Percentiles rank a stretch among this genome's conserved stretches.
These are phyloP conservation scores for Testicularia cyperi DNA, from an alignment of 1,284 basidiomycete species.

Conservation along the genomic window DNA sequence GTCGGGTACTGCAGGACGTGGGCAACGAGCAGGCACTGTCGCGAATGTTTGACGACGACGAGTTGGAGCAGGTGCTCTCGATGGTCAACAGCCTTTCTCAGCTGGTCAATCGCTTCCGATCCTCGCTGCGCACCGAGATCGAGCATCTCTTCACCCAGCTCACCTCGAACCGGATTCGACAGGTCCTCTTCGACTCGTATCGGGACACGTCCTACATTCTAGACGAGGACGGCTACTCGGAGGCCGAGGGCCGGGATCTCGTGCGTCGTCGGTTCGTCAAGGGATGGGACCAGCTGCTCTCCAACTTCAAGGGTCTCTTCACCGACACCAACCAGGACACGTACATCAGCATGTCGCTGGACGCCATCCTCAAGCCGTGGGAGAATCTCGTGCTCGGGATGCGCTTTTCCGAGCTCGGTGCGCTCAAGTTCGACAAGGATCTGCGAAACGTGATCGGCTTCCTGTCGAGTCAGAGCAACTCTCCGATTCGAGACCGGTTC, in stretches of 20 bases:
- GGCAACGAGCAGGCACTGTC: constrained; percentile 17
- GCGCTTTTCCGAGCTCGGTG: constrained; percentile 93
- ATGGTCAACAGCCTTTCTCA: constrained; percentile 7
- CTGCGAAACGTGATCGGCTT: constrained; percentile 79
- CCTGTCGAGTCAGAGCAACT: constrained; percentile 76
- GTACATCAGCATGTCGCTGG: constrained; percentile 80
- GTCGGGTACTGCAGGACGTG: constrained; percentile 45
- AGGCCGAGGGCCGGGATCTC: constrained; percentile 79
- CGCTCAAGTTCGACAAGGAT: constrained; percentile 92
- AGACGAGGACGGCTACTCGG: constrained; percentile 81
- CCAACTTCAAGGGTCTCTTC: constrained; percentile 70
- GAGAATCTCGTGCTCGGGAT: constrained; percentile 80
- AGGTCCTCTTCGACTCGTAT: constrained; percentile 81
- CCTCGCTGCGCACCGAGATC: constrained; percentile 69
- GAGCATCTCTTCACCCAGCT: constrained; percentile 94
- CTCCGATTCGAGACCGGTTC: constrained; percentile 81
- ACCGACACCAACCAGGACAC: constrained; percentile 83
- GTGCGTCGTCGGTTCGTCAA: constrained; percentile 83
- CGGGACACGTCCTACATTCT: constrained; percentile 78
- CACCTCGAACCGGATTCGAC: constrained; percentile 78
- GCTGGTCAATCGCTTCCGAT: constrained; percentile 22
- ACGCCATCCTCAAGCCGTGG: constrained; percentile 86
- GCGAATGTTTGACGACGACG: constrained; percentile 20
- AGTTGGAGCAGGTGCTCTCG: constrained; percentile 11
- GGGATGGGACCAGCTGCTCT: constrained; percentile 76